Evolutionary conservation across 179 eudicot species (phyloP), one percentile per base, ranked within the genome.

Genomic region (Silene coronaria): DNA sequence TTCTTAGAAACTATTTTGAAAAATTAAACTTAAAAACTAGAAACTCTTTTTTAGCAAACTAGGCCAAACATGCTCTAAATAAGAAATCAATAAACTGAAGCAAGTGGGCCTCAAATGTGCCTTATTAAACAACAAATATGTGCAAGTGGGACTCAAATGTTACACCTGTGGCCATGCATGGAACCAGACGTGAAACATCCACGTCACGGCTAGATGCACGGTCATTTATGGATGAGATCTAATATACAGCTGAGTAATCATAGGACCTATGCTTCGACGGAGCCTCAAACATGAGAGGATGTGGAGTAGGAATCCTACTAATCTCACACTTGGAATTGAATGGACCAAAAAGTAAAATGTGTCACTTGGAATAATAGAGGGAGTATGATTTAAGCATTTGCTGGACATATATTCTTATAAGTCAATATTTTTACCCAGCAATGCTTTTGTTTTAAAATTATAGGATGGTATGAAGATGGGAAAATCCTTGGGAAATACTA

Each of bases 391-490:
- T 16, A 67, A 67, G 75, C 77, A n/a, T 60, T 11, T 58, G 23
- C 59, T 46, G 68, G 27, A 17, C 55, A 32, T 28, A 19, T 53
- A 36, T 74, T 69, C 8, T 74, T 66, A 63, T 60, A 21, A 21
- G 76, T 72, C 53, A 81, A 78, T 80, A 84, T 72, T 85, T 89
- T 86, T 78, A 91, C 89, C 90, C 88, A 87, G 93, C 87, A 70
- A 80, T 86, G 87, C 83, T 79, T 87, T 89, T 86, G 78, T 81
- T 85, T 86, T 71, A 65, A 83, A 81, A 85, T 83, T 82, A 80
- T 90, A 96, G 99, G 99, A 93, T 90, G 99, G 99, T 76, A 88
- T 96, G 97, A 96, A 96, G 87, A 96, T 96, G 98, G 99, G 99
- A 38, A 96, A 96, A 80, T 93, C 99, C 70, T 85, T 93, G 61